Percentiles rank a stretch among this genome's conserved stretches.
phyloP scores from a whole-genome alignment of 345 rosid genomes.

The Lenwebbia sp. region DNA sequence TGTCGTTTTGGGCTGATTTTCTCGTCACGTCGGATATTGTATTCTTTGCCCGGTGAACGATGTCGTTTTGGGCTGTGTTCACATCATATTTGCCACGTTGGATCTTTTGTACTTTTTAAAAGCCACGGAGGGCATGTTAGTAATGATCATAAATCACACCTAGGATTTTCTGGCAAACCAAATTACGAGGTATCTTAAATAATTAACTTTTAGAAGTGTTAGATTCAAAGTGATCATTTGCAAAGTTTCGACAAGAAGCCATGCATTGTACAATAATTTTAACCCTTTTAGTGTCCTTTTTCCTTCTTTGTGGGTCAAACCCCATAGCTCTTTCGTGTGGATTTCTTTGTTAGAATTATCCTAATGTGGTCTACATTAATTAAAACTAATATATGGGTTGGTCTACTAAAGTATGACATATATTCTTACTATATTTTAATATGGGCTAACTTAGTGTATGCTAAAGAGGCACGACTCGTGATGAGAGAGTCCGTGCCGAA shows the following conservation, averaged over 20 bases:
- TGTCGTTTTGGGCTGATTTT: background rate
- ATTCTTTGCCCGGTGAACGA: background rate
- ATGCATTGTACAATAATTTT: background rate
- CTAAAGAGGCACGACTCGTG: no score
- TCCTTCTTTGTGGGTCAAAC: background rate
- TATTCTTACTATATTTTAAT: no score
- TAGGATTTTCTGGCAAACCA: background rate
- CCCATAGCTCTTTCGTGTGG: no score
- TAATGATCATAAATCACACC: no score
- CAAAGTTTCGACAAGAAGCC: background rate
- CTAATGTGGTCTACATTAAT: no score
- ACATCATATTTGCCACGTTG: background rate
- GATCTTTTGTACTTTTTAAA: background rate
- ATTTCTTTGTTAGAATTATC: no score
- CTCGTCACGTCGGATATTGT: background rate
- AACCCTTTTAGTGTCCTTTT: background rate
- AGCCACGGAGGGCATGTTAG: fast-evolving
- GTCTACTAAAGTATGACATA: no score
- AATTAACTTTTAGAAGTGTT: background rate
- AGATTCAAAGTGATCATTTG: background rate
- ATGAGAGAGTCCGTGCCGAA: no score
- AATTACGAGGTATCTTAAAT: background rate
- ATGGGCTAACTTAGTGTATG: no score
- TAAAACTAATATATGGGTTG: no score
- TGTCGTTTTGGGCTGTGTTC: background rate